phyloP scores from a whole-genome alignment of 2,329 filamentous ascomycete species.

The Drechmeria coniospora region DNA sequence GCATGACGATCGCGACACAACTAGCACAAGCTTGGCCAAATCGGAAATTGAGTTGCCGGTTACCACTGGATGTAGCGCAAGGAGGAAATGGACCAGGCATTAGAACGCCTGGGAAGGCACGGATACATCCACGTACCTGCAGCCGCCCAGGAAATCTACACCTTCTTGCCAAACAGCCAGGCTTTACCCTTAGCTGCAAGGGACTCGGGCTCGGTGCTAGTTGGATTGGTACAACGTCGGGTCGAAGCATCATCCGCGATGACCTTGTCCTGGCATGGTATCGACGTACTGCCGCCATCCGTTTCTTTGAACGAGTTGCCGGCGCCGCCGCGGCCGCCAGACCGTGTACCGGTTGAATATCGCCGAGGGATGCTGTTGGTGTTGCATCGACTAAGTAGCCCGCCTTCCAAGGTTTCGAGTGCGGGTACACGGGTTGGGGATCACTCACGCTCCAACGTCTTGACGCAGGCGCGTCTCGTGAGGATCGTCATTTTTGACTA shows the following conservation, averaged over 20 bases:
- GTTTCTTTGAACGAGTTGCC: conserved; percentile 49
- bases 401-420: too few species aligned
- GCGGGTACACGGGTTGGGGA: conserved; percentile 4
- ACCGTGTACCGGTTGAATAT: conserved; percentile 40
- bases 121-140: too few species aligned
- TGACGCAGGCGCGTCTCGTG: conserved; percentile 63
- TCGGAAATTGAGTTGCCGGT: too few species aligned
- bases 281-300: conserved; percentile 18
- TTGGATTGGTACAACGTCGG: conserved; percentile 1
- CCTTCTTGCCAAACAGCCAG: conserved; percentile 34
- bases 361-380: conserved; percentile 36
- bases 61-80: too few species aligned
- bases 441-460: conserved; percentile 57
- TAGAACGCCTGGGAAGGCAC: too few species aligned
- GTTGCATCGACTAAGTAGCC: too few species aligned
- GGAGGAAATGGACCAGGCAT: too few species aligned
- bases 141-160: conserved; percentile 10
- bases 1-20: too few species aligned
- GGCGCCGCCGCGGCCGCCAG: conserved; percentile 60
- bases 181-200: conserved; percentile 29
- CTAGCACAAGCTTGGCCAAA: too few species aligned
- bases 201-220: conserved; percentile 6
- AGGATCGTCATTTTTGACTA: conserved; percentile 59
- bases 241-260: conserved; percentile 13
- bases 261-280: conserved; percentile 16